phyloP scores from a whole-genome alignment of 1,139 yeast species.

The Maudiozyma humilis region DNA sequence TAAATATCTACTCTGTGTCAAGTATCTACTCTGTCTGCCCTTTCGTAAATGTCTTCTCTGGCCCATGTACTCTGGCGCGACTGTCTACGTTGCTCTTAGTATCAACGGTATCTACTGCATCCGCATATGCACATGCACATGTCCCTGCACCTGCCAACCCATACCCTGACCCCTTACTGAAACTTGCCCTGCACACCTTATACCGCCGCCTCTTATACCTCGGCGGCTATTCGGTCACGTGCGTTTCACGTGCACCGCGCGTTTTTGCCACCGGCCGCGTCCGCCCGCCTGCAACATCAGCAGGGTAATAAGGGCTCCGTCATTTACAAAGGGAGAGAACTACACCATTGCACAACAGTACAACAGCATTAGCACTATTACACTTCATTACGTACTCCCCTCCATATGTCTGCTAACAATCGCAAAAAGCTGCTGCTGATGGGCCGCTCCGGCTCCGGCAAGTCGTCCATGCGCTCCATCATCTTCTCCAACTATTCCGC shows the following conservation, averaged over 20 bases:
- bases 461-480: conserved; percentile 93
- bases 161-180: no score
- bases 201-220: background rate
- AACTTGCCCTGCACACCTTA: no score
- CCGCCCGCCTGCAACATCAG: background rate
- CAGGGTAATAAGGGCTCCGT: background rate
- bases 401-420: conserved; percentile 17
- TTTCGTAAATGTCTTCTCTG: no score
- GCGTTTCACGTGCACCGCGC: background rate
- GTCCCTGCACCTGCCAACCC: no score
- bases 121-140: no score
- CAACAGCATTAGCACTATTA: background rate
- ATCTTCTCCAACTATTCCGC: conserved; percentile 94
- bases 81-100: no score
- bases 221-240: background rate
- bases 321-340: background rate
- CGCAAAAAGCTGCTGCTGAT: conserved; percentile 32
- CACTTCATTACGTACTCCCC: conserved; percentile 7
- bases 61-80: no score
- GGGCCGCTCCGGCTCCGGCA: conserved; percentile 98
- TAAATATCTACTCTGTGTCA: no score
- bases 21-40: no score
- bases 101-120: no score
- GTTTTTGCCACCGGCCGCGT: background rate
- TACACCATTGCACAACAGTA: background rate